A percentile compares a stretch with the other conserved stretches of the same genome.
Evolutionary conservation across 148 eudicot genomes (phyloP).

Genomic region (Limonium bicolor): DNA sequence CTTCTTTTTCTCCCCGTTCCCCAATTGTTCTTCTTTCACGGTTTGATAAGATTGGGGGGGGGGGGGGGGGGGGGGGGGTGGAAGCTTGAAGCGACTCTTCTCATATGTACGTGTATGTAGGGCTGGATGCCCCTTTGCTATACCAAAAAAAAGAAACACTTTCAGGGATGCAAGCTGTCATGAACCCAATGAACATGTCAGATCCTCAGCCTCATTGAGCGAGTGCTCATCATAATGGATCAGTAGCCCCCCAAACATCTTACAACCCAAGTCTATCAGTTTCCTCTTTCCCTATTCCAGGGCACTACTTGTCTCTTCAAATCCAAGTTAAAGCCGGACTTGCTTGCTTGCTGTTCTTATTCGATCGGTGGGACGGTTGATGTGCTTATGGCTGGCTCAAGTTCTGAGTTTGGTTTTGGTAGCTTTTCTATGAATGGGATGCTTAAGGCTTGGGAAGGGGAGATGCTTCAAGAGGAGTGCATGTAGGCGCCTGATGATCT

Average conservation of each 20-base stretch:
- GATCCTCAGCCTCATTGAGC: conserved; percentile 46
- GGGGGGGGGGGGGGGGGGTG: too few relatives aligned
- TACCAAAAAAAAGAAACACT: too few relatives aligned
- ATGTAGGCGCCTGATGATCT: conserved; percentile 49
- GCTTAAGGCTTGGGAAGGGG: conserved; percentile 77
- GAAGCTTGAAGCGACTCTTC: too few relatives aligned
- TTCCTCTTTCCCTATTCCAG: conserved; percentile 60
- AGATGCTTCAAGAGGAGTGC: conserved; percentile 72
- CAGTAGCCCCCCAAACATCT: conserved; percentile 47
- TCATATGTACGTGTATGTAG: too few relatives aligned
- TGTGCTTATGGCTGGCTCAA: conserved; percentile 30
- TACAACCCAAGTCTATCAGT: conserved; percentile 46
- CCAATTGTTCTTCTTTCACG: too few relatives aligned
- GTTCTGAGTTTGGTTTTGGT: conserved; percentile 49
- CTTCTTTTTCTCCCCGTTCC: too few relatives aligned
- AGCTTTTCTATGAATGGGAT: conserved; percentile 22
- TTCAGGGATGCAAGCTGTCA: conserved; percentile 69
- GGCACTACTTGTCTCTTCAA: conserved; percentile 46
- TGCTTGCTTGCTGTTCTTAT: conserved; percentile 61
- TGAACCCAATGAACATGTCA: conserved; percentile 21
- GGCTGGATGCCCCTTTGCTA: too few relatives aligned
- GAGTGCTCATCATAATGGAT: conserved; percentile 51
- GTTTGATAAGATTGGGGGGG: too few relatives aligned
- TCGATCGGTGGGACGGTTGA: conserved; percentile 32
- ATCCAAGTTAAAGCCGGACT: conserved; percentile 76